Conservation (phyloP, 2,329 filamentous ascomycete species). For the Xylaria digitata region DNA sequence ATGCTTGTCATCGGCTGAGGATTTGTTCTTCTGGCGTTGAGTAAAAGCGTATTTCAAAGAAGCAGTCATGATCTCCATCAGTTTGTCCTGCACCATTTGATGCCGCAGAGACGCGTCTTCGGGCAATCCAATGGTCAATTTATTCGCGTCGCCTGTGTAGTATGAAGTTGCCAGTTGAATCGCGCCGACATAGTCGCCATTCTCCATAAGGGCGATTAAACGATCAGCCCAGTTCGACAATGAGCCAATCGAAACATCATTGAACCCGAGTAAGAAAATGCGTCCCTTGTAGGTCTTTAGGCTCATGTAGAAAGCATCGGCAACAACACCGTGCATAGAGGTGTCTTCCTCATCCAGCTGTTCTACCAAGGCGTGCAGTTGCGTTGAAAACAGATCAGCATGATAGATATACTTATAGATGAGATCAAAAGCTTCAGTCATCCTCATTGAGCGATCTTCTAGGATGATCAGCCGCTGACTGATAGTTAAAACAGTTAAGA, state of each 20-base stretch:
- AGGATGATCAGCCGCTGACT: constrained; percentile 93
- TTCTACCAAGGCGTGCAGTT: constrained; percentile 86
- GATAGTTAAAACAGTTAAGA: constrained; percentile 90
- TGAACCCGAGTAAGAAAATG: constrained; percentile 92
- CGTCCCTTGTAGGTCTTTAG: constrained; percentile 95
- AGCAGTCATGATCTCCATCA: constrained; percentile 92
- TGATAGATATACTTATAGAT: constrained; percentile 94
- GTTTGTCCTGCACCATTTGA: constrained; percentile 84
- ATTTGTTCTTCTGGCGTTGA: constrained; percentile 65
- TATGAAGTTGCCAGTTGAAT: constrained; percentile 92
- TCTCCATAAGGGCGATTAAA: constrained; percentile 92
- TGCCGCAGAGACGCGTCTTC: constrained; percentile 83
- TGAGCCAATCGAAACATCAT: constrained; percentile 89
- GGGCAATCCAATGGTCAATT: constrained; percentile 91
- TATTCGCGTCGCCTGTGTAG: constrained; percentile 91
- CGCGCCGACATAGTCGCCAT: constrained; percentile 93
- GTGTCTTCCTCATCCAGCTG: constrained; percentile 86
- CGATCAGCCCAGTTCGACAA: constrained; percentile 98
- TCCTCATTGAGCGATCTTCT: constrained; percentile 87
- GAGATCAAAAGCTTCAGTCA: constrained; percentile 94
- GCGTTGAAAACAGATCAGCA: constrained; percentile 86
- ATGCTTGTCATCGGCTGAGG: constrained; percentile 64
- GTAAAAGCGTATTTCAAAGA: constrained; percentile 91
- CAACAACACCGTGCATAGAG: constrained; percentile 94
- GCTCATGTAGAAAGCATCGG: constrained; percentile 98